Conservation (phyloP, 106 monocot species). For the Posidonia australis region DNA sequence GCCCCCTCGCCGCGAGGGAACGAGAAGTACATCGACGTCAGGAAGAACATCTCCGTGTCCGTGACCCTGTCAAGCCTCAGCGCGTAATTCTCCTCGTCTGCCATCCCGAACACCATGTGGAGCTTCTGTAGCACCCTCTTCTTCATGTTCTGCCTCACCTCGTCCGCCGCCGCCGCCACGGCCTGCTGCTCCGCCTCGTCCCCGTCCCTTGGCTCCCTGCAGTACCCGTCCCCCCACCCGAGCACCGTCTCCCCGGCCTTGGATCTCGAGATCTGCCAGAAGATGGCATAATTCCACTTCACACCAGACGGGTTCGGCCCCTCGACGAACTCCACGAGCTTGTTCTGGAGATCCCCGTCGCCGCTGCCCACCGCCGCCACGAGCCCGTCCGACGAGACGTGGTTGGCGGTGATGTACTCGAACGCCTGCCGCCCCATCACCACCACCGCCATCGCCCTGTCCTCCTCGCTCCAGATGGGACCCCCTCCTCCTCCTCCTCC, state of each 20-base stretch:
- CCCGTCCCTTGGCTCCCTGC: conserved; percentile 31
- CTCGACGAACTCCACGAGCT: conserved; percentile 55
- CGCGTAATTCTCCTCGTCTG: conserved; percentile 64
- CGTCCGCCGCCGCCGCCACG: neutral
- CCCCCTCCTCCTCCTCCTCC: neutral
- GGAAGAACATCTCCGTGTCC: conserved; percentile 72
- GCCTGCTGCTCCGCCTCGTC: conserved; percentile 11
- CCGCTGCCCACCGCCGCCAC: conserved; percentile 13
- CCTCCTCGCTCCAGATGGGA: conserved; percentile 43
- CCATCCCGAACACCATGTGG: conserved; percentile 34
- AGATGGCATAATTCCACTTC: conserved; percentile 61
- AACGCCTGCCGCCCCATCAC: conserved; percentile 54
- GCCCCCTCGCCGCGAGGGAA: conserved; percentile 54
- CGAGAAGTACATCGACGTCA: conserved; percentile 82
- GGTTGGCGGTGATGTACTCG: conserved; percentile 33
- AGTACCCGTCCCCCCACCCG: conserved; percentile 81
- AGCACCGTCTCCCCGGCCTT: conserved; percentile 41
- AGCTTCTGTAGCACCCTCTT: conserved; percentile 71
- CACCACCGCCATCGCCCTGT: conserved; percentile 34
- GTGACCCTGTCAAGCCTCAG: conserved; percentile 53
- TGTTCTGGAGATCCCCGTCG: conserved; percentile 50
- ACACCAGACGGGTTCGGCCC: conserved; percentile 12
- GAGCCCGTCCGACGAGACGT: conserved; percentile 23
- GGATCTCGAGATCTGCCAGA: conserved; percentile 75
- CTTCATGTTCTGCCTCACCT: conserved; percentile 16